Conservation (phyloP, 345 rosid genomes). For the Acer saccharum region DNA sequence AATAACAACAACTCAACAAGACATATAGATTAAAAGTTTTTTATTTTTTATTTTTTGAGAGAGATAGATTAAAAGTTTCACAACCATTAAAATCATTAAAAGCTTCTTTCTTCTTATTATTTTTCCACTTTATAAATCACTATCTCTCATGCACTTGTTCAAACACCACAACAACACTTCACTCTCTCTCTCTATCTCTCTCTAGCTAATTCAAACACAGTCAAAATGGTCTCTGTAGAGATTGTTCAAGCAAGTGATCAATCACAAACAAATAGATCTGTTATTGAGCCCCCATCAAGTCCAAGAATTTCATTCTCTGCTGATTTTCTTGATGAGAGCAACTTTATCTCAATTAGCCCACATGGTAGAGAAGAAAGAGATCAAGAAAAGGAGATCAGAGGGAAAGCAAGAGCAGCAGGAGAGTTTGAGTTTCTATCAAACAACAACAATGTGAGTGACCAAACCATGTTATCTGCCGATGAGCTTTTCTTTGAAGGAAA, state of each 20-base stretch:
- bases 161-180: background rate
- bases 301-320: slow-evolving; percentile 90
- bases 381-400: slow-evolving; percentile 30
- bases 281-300: slow-evolving; percentile 44
- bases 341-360: slow-evolving; percentile 74
- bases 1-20: slow-evolving; percentile 11
- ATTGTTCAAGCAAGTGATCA: slow-evolving; percentile 28
- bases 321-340: slow-evolving; percentile 62
- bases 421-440: slow-evolving; percentile 86
- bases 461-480: slow-evolving; percentile 74
- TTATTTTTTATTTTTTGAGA: too few species aligned
- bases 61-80: background rate
- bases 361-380: slow-evolving; percentile 28
- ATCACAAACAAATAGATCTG: slow-evolving; percentile 34
- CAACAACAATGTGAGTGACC: slow-evolving; percentile 35
- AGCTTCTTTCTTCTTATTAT: background rate
- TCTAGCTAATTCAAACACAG: background rate
- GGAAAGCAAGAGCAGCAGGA: slow-evolving; percentile 43
- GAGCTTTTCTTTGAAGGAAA: slow-evolving; percentile 91
- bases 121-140: slow-evolving; percentile 29
- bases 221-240: slow-evolving; percentile 58
- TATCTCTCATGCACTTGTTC: slow-evolving; percentile 23
- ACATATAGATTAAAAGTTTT: slow-evolving; percentile 16
- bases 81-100: background rate
- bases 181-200: background rate